A percentile compares a stretch with the other conserved stretches of the same genome.
These are phyloP conservation scores for Drechslerella dactyloides DNA, from an alignment of 2,329 filamentous ascomycete species.

Conservation along the genomic window DNA sequence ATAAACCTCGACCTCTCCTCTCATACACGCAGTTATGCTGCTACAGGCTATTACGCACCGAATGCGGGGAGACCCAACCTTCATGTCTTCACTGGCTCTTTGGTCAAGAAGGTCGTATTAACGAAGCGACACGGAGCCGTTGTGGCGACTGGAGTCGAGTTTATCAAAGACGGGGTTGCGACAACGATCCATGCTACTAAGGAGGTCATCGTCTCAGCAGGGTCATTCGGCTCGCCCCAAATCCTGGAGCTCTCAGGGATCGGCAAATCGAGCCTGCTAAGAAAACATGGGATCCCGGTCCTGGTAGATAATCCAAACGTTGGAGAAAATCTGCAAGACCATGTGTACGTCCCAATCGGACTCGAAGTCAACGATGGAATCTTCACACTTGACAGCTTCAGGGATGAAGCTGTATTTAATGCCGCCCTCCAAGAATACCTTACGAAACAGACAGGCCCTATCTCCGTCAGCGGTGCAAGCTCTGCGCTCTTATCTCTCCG, in stretches of 20 bases:
- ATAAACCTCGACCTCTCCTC: conserved; percentile 39
- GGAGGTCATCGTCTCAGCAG: conserved; percentile 63
- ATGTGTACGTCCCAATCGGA: conserved; percentile 42
- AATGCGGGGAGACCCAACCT: conserved; percentile 60
- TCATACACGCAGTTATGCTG: conserved; percentile 57
- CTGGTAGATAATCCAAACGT: conserved; percentile 58
- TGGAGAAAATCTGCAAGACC: conserved; percentile 58
- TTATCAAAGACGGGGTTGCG: conserved; percentile 57
- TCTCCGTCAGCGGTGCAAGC: conserved; percentile 32
- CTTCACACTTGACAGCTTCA: conserved; percentile 45
- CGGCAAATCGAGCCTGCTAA: conserved; percentile 58
- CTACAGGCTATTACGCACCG: conserved; percentile 59
- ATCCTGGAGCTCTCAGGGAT: conserved; percentile 62
- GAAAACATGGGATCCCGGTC: conserved; percentile 57
- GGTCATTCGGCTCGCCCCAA: conserved; percentile 60
- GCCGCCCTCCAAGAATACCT: conserved; percentile 35
- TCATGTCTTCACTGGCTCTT: conserved; percentile 61
- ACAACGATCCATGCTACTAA: conserved; percentile 53
- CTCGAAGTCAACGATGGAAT: conserved; percentile 38
- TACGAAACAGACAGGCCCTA: conserved; percentile 23
- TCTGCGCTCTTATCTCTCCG: conserved; percentile 37
- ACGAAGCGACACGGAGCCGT: conserved; percentile 55
- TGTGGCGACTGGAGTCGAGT: conserved; percentile 60
- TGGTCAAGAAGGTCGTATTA: conserved; percentile 62
- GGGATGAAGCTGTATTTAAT: conserved; percentile 23